Conservation (phyloP, 2,329 filamentous ascomycete species). For the Grosmannia clavigera region DNA sequence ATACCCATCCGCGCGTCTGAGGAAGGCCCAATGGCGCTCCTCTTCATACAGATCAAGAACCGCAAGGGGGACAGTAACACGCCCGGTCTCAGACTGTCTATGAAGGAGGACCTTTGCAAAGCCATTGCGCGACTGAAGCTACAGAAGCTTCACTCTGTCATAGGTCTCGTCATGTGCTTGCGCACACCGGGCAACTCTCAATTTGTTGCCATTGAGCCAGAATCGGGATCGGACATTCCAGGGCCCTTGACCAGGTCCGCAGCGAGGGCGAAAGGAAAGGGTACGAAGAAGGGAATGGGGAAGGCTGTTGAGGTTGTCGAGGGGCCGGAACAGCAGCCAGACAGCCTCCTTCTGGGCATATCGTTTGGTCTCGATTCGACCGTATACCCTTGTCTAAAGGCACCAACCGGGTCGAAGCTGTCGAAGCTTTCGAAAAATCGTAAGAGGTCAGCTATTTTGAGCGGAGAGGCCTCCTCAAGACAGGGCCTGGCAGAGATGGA, state of each 20-base stretch:
- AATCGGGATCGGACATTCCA: not conserved
- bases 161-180: conserved; percentile 3
- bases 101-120: not conserved
- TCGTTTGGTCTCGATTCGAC: not conserved
- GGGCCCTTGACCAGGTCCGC: too few species aligned
- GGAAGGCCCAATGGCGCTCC: not conserved
- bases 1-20: not conserved
- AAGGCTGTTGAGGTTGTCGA: not conserved
- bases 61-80: not conserved
- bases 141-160: not conserved
- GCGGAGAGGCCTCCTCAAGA: too few species aligned
- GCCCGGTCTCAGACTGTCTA: not conserved
- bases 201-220: not conserved
- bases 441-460: too few species aligned
- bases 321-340: not conserved
- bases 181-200: not conserved
- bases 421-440: too few species aligned
- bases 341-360: not conserved
- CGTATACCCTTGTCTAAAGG: not conserved
- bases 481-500: not conserved
- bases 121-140: not conserved
- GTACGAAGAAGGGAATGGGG: not conserved
- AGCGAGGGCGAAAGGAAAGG: not conserved
- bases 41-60: conserved; percentile 1
- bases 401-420: not conserved